Evolutionary conservation across 108 stramenopile species (phyloP), one percentile per base, ranked within the genome.

Genomic region (Cyclostephanos tholiformis): DNA sequence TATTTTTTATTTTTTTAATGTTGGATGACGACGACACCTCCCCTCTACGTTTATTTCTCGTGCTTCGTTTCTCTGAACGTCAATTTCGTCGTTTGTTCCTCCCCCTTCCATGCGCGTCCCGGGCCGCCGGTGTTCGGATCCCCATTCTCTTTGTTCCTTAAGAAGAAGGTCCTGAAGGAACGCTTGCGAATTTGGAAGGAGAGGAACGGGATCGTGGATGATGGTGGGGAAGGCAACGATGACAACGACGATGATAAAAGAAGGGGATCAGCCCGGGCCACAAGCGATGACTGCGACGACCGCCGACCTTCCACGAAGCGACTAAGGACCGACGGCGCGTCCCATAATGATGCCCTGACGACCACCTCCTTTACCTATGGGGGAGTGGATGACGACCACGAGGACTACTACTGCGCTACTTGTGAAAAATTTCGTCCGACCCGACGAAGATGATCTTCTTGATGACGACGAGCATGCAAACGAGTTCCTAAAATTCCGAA

Each of bases 381-480:
- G 30, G 30, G 43, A 51, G 41, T 25, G 26, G 36, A 29, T 20
- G n/a, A 27, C 58, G 10, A 25, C 14, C n/a, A 17, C n/a, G 48
- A 51, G 7, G n/a, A 57, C 61, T 1, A 84, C 78, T 0, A n/a
- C n/a, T n/a, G n/a, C n/a, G n/a, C 44, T 88, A 12, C 86, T 79
- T 27, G 57, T 90, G 12, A 74, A 86, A 60, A 80, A 86, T 64
- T 90, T 81, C 62, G 66, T 83, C 7, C 57, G 60, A 46, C 75
- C 74, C n/a, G 67, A 69, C 22, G 71, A 67, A 46, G 90, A 93
- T 17, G 88, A 91, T 46, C 39, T 91, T 22, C 72, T 73, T 32
- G 91, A 95, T 67, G 89, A 92, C 19, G 94, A 95, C 36, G 94
- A 95, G 63, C 88, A 88, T 87, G 86, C 66, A 95, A 95, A 76